phyloP scores from a whole-genome alignment of 176 grass and related monocot species.

The Stipa capillata region DNA sequence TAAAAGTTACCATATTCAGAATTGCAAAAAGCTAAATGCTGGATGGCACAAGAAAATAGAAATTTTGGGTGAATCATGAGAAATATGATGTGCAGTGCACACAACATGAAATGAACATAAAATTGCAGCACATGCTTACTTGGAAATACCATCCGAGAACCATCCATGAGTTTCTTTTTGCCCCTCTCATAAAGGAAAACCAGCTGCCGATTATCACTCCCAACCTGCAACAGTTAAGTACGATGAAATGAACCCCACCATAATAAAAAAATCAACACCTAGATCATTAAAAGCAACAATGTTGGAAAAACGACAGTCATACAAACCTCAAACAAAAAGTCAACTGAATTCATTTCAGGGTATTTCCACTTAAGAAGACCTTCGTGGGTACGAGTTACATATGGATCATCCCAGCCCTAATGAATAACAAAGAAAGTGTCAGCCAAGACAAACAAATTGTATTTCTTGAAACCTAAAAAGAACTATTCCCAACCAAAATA shows the following conservation, averaged over 20 bases:
- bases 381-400: conserved; percentile 91
- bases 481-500: not conserved
- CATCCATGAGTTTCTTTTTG: conserved; percentile 89
- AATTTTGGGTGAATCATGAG: not conserved
- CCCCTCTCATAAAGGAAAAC: conserved; percentile 81
- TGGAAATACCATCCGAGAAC: conserved; percentile 42
- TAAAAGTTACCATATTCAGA: not conserved
- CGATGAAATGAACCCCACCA: conserved; percentile 10
- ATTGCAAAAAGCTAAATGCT: not conserved
- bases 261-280: not conserved
- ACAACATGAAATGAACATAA: not conserved
- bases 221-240: conserved; percentile 34
- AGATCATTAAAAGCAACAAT: not conserved
- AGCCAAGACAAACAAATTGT: conserved; percentile 17
- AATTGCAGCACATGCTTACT: conserved; percentile 25
- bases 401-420: conserved; percentile 98
- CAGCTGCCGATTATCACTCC: conserved; percentile 46
- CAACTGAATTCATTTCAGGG: conserved; percentile 91
- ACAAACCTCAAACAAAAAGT: conserved; percentile 90
- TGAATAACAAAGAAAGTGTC: conserved; percentile 8
- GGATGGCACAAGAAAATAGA: not conserved
- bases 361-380: conserved; percentile 99
- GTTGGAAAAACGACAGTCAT: not conserved
- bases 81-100: not conserved
- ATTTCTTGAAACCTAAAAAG: not conserved